Percentiles rank a stretch among this genome's conserved stretches.
These are phyloP conservation scores for Epichloe typhina DNA, from an alignment of 2,329 filamentous ascomycete genomes.

Conservation along the genomic window DNA sequence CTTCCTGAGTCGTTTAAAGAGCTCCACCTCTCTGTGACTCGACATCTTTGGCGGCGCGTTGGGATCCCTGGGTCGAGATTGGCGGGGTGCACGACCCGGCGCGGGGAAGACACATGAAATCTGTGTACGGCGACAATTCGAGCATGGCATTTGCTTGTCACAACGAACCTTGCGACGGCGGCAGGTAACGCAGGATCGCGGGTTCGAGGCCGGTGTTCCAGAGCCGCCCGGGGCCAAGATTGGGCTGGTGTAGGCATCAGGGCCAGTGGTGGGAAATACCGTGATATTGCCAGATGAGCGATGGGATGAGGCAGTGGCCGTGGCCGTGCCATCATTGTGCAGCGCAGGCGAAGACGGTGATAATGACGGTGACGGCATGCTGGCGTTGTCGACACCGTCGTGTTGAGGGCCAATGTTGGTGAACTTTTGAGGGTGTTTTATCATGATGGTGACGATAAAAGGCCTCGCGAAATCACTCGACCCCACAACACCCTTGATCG, in stretches of 20 bases:
- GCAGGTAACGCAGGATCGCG: conserved; percentile 37
- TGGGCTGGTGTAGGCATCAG: conserved; percentile 23
- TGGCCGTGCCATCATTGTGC: conserved; percentile 9
- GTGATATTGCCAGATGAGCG: conserved; percentile 22
- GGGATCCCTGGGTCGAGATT: conserved; percentile 50
- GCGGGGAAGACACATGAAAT: conserved; percentile 64
- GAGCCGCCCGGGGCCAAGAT: conserved; percentile 21
- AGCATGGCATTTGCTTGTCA: conserved; percentile 65
- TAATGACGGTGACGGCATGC: conserved; percentile 10
- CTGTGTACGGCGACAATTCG: conserved; percentile 57
- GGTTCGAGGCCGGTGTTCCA: conserved; percentile 26
- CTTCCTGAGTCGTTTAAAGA: conserved; percentile 58
- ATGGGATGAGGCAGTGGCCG: conserved; percentile 7
- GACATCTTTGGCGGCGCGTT: conserved; percentile 47
- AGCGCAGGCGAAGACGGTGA: conserved; percentile 10
- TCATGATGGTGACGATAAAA: neutral
- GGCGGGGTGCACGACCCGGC: conserved; percentile 57
- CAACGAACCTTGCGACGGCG: conserved; percentile 57
- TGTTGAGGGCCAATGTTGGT: conserved; percentile 8
- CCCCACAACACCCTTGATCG: too few relatives aligned
- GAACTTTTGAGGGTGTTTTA: conserved; percentile 12
- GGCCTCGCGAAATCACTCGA: too few relatives aligned
- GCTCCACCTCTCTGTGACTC: conserved; percentile 51
- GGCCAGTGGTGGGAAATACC: conserved; percentile 27
- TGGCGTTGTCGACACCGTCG: conserved; percentile 11